Evolutionary conservation across 2,329 filamentous ascomycete genomes (phyloP).

Genomic region (Ampelomyces quisqualis): DNA sequence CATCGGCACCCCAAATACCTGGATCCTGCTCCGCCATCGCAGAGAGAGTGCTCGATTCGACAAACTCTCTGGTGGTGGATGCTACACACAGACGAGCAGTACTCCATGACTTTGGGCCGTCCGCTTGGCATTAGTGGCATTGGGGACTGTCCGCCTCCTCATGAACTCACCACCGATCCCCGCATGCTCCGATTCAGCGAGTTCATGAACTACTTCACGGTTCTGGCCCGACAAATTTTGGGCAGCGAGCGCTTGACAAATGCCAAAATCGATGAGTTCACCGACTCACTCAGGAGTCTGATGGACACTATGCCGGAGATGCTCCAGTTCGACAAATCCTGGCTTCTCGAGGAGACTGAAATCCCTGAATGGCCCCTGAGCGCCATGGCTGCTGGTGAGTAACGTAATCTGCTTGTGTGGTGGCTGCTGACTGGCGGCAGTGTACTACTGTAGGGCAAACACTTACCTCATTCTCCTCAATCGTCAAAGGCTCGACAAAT

Average conservation of each 20-base stretch:
- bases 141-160: conserved; percentile 52
- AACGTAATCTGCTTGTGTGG: conserved; percentile 7
- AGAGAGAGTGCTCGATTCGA: conserved; percentile 46
- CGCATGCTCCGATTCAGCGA: conserved; percentile 48
- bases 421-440: conserved; percentile 27
- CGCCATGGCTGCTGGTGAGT: conserved; percentile 49
- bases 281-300: conserved; percentile 46
- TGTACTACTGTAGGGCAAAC: conserved; percentile 51
- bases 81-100: conserved; percentile 55
- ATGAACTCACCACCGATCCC: conserved; percentile 49
- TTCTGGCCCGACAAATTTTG: conserved; percentile 52
- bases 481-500: conserved; percentile 44
- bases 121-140: conserved; percentile 53
- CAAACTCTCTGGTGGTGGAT: conserved; percentile 56
- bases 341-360: conserved; percentile 42
- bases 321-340: conserved; percentile 51
- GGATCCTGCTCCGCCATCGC: conserved; percentile 45
- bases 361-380: conserved; percentile 52
- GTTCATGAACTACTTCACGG: conserved; percentile 51
- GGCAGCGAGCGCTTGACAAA: conserved; percentile 47
- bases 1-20: conserved; percentile 52
- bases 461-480: conserved; percentile 53
- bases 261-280: conserved; percentile 50
- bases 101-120: conserved; percentile 52
- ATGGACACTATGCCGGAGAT: conserved; percentile 52